Evolutionary conservation across 768 basidiomycete species (phyloP).

Genomic region (Leccinellum rugosiceps): DNA sequence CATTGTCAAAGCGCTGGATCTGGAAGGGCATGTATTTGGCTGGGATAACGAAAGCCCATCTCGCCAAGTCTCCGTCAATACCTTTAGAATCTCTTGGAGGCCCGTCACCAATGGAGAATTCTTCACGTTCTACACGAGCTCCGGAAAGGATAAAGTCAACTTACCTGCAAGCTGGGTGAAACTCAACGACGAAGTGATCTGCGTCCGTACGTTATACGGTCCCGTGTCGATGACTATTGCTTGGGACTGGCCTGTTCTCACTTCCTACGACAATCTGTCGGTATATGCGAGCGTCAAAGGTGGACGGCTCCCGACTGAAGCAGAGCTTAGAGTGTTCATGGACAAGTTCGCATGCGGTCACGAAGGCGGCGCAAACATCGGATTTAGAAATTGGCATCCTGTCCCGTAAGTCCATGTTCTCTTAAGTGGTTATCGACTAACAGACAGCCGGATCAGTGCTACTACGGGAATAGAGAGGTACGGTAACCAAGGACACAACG

Average conservation of each 20-base stretch:
- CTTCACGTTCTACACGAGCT: slow-evolving; percentile 53
- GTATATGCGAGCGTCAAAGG: slow-evolving; percentile 82
- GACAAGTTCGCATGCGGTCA: slow-evolving; percentile 72
- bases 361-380: slow-evolving; percentile 76
- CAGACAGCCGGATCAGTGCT: slow-evolving; percentile 41
- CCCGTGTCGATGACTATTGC: slow-evolving; percentile 76
- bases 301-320: slow-evolving; percentile 90
- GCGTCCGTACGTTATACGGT: slow-evolving; percentile 87
- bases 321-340: slow-evolving; percentile 79
- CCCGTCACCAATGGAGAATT: slow-evolving; percentile 91
- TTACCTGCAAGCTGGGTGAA: slow-evolving; percentile 29
- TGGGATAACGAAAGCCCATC: slow-evolving; percentile 94
- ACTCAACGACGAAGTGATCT: slow-evolving; percentile 10
- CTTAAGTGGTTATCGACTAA: neutral
- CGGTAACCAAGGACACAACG: slow-evolving; percentile 73
- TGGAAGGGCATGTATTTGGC: slow-evolving; percentile 69
- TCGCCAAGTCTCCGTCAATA: slow-evolving; percentile 52
- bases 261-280: slow-evolving; percentile 74
- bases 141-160: slow-evolving; percentile 40
- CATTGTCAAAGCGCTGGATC: slow-evolving; percentile 32
- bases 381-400: slow-evolving; percentile 93
- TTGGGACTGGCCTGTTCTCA: slow-evolving; percentile 81
- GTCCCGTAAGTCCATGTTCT: slow-evolving; percentile 60
- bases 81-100: slow-evolving; percentile 79
- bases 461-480: slow-evolving; percentile 56